Conservation (phyloP, 345 rosid genomes). For the Euphorbia pulcherrima region DNA sequence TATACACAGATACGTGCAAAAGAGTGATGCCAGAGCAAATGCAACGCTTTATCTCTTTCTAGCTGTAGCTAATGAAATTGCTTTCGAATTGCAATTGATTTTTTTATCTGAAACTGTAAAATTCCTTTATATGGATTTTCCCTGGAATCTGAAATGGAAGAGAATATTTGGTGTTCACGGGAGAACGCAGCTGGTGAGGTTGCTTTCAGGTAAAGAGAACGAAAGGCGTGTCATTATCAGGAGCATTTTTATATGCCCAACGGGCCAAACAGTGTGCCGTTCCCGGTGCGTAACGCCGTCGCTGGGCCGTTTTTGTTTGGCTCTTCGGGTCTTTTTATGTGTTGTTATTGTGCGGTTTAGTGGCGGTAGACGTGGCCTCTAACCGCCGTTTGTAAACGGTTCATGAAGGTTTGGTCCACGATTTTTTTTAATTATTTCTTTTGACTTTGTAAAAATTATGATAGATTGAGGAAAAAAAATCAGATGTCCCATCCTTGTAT, state of each 20-base stretch:
- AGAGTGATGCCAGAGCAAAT: neutral
- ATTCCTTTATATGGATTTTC: neutral
- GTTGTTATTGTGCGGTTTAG: neutral
- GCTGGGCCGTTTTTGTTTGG: slow-evolving; percentile 6
- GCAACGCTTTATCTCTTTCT: neutral
- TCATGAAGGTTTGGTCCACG: neutral
- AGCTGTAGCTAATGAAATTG: slow-evolving; percentile 3
- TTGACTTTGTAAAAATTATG: neutral
- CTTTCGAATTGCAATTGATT: slow-evolving; percentile 3
- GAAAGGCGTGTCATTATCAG: neutral
- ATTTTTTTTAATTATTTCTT: neutral
- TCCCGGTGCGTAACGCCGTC: slow-evolving; percentile 4
- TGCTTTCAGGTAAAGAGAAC: slow-evolving; percentile 18
- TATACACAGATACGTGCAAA: neutral
- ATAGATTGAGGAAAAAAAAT: too few species aligned
- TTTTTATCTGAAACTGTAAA: neutral
- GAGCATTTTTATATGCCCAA: neutral
- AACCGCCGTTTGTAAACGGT: slow-evolving; percentile 17
- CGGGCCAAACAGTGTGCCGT: slow-evolving; percentile 27
- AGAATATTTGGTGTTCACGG: neutral
- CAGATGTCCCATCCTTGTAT: too few species aligned
- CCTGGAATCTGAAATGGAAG: neutral
- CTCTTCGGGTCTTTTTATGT: neutral
- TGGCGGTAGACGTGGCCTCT: neutral
- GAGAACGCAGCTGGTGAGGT: slow-evolving; percentile 20